Evolutionary conservation across 257 asterid species (phyloP).

Genomic region (Plantago elongata): DNA sequence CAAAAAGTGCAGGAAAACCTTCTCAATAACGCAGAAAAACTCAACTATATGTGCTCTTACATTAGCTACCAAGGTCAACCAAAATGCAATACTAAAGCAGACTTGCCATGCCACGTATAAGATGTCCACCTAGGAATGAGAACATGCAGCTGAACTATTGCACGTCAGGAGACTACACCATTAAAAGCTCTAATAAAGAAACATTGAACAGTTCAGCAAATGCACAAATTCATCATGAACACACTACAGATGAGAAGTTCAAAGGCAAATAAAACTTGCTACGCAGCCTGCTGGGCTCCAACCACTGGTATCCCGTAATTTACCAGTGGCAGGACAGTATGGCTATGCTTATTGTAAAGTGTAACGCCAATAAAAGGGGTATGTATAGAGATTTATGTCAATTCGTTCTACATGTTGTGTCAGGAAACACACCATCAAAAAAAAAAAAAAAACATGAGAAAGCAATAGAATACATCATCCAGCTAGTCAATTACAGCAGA

Average conservation of each 20-base stretch:
- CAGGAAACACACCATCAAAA: constrained; percentile 17
- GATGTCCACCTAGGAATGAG: too few relatives aligned
- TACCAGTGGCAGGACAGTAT: constrained; percentile 16
- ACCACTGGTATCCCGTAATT: not conserved
- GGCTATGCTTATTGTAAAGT: constrained; percentile 16
- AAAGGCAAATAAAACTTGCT: too few relatives aligned
- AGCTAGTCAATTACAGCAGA: constrained; percentile 58
- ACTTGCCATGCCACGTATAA: too few relatives aligned
- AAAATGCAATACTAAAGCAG: constrained; percentile 9
- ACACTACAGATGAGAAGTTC: not conserved
- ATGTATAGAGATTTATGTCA: constrained; percentile 18
- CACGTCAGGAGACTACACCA: too few relatives aligned
- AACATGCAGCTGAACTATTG: too few relatives aligned
- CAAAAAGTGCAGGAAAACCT: too few relatives aligned
- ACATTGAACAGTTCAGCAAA: too few relatives aligned
- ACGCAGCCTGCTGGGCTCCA: too few relatives aligned
- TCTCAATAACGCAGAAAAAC: too few relatives aligned
- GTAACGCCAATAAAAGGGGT: constrained; percentile 11
- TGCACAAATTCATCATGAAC: too few relatives aligned
- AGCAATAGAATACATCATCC: constrained; percentile 36
- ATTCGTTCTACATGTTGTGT: constrained; percentile 10
- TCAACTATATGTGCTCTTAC: too few relatives aligned
- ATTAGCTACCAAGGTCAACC: not conserved
- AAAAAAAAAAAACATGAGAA: constrained; percentile 19
- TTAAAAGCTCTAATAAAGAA: too few relatives aligned